Base-by-base conservation (phyloP, 1,284 basidiomycete species). In the Cronartium ribicola region DNA sequence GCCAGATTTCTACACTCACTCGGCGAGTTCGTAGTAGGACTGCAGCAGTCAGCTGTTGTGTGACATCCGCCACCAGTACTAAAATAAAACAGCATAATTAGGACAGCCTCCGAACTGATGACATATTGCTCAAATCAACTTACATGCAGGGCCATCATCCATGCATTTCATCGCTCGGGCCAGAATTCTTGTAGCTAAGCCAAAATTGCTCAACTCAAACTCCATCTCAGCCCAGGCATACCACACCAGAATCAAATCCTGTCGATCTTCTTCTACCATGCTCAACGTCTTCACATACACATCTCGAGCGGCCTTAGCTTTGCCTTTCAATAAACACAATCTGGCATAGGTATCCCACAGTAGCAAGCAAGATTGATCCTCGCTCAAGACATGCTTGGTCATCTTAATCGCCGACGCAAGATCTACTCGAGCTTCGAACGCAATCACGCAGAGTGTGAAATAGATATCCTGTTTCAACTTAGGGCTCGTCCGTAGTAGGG, bases 221-320 rank as follows among this genome's bases (percentile, higher is more conserved):
- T 95, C 92, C 86, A 94, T 86, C 79, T 93, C 89, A 0, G 89
- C 90, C 91, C 92, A 96, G 65, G 89, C 87, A 83, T 89, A 90
- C 89, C 90, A 94, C 55, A 96, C 79, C 71, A 67, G 68, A 22
- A 73, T 76, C 41, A 74, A 76, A 55, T 76, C 76, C 67, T 75
- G 67, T 63, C 73, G 77, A 48, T 75, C 77, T 64, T 37, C 68
- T 44, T 63, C 69, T 37, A 57, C 36, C 43, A 77, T 74, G 20
- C 73, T 65, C 22, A 76, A 76, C 67, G 57, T 82, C 22, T 82
- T 79, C 14, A 81, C 84, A 81, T 93, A 96, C 2, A 96, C 86
- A 77, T 92, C 92, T 14, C 93, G 85, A 5, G 92, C 91, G 7
- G 91, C 89, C 59, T 87, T 85, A 5, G 85, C 75, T 71, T 88